Conservation (phyloP, 345 rosid species). For the Hypericum androsaemum region DNA sequence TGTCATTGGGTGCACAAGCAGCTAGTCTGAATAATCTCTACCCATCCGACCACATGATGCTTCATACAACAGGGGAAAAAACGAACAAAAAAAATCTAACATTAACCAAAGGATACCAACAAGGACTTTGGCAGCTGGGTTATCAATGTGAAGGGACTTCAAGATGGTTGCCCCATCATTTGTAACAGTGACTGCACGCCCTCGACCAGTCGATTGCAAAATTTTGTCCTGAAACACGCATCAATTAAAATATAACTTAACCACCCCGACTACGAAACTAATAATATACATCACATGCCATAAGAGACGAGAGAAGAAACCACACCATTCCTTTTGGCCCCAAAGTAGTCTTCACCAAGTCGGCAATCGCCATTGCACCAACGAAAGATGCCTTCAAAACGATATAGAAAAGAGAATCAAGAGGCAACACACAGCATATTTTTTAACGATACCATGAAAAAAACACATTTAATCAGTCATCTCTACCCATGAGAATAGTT, state of each 20-base stretch:
- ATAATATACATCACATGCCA: not conserved
- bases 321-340: constrained; percentile 98
- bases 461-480: no score
- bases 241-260: not conserved
- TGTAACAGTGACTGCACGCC: constrained; percentile 69
- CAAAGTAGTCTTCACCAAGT: constrained; percentile 84
- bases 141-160: constrained; percentile 88
- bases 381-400: constrained; percentile 69
- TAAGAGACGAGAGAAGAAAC: not conserved
- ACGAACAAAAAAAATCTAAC: not conserved
- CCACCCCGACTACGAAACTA: not conserved
- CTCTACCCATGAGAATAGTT: no score
- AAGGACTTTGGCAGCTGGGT: constrained; percentile 94
- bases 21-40: not conserved
- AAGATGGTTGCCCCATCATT: constrained; percentile 98
- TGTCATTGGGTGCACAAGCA: not conserved
- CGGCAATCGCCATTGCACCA: constrained; percentile 92
- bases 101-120: constrained; percentile 51
- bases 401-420: not conserved
- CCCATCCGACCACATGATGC: not conserved
- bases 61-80: not conserved
- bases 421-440: no score
- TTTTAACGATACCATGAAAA: no score
- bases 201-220: constrained; percentile 91
- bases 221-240: constrained; percentile 67